Percentiles rank a stretch among this genome's conserved stretches.
phyloP scores from a whole-genome alignment of 495 filamentous ascomycete species.

The Sporormia fimetaria region DNA sequence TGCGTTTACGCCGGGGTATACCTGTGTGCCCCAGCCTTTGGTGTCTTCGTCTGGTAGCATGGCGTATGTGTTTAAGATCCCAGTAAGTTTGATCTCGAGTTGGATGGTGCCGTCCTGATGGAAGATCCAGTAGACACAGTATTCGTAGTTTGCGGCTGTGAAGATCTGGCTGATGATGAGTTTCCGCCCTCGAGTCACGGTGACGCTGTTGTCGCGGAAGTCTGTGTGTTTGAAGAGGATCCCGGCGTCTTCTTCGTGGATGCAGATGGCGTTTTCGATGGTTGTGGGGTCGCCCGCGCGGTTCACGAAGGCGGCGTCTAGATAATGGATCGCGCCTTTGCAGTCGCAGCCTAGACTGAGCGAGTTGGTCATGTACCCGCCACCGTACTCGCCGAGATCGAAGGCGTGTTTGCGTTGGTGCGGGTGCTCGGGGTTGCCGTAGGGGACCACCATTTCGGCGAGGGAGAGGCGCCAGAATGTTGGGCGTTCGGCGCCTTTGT shows the following conservation, averaged over 20 bases:
- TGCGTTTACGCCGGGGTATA: slow-evolving; percentile 76
- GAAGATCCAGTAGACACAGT: slow-evolving; percentile 89
- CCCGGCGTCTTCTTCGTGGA: slow-evolving; percentile 89
- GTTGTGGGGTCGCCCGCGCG: slow-evolving; percentile 61
- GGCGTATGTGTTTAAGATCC: slow-evolving; percentile 87
- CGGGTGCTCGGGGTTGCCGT: slow-evolving; percentile 85
- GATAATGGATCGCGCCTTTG: slow-evolving; percentile 89
- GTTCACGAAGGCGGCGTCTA: slow-evolving; percentile 76
- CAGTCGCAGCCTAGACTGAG: slow-evolving; percentile 85
- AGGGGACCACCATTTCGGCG: slow-evolving; percentile 94
- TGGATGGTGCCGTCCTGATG: slow-evolving; percentile 90
- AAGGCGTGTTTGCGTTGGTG: slow-evolving; percentile 94
- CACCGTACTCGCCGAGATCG: slow-evolving; percentile 88
- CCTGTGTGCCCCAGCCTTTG: slow-evolving; percentile 83
- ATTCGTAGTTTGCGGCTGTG: slow-evolving; percentile 96
- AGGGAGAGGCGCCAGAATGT: slow-evolving; percentile 88
- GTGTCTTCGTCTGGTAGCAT: slow-evolving; percentile 78
- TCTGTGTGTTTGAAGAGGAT: slow-evolving; percentile 95
- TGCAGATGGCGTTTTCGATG: slow-evolving; percentile 93
- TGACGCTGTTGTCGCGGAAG: slow-evolving; percentile 79
- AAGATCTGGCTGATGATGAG: slow-evolving; percentile 87
- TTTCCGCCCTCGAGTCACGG: slow-evolving; percentile 79
- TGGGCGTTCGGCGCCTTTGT: slow-evolving; percentile 67
- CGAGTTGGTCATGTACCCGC: slow-evolving; percentile 92
- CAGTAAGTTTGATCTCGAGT: slow-evolving; percentile 89